These are phyloP conservation scores for Fusarium compactum DNA, from an alignment of 2,329 filamentous ascomycete species.

Conservation along the genomic window DNA sequence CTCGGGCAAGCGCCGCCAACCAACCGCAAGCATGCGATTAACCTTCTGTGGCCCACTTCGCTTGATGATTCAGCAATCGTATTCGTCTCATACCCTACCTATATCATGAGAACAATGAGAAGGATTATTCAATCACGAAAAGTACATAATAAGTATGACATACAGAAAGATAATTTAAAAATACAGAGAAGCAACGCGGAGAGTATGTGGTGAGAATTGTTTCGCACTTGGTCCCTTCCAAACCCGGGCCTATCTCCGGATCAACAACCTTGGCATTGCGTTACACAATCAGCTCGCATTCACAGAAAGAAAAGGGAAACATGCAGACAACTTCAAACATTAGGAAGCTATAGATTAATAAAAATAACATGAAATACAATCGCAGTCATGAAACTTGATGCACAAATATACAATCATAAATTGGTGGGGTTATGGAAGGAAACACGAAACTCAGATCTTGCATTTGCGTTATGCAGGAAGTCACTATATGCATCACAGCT, in stretches of 20 bases:
- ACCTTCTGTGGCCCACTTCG: not conserved
- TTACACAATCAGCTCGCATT: not conserved
- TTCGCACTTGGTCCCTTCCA: not conserved
- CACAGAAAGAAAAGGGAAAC: not conserved
- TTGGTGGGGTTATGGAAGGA: not conserved
- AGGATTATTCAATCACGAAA: not conserved
- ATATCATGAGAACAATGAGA: not conserved
- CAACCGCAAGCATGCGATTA: not conserved
- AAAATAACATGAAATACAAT: not conserved
- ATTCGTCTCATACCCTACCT: not conserved
- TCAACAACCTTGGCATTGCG: not conserved
- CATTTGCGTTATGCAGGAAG: not conserved
- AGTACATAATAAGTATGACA: not conserved
- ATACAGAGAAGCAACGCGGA: not conserved
- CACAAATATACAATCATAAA: not conserved
- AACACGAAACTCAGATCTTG: not conserved
- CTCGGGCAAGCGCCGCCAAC: too few species aligned
- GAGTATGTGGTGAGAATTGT: not conserved
- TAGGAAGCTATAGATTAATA: too few species aligned
- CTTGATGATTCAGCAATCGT: not conserved
- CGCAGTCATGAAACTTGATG: not conserved
- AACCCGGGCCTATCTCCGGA: not conserved
- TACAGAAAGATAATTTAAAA: fast-evolving
- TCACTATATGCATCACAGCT: not conserved
- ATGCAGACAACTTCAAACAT: not conserved